These are phyloP conservation scores for Hymenoscyphus repandus DNA, from an alignment of 2,329 filamentous ascomycete genomes.

Conservation along the genomic window DNA sequence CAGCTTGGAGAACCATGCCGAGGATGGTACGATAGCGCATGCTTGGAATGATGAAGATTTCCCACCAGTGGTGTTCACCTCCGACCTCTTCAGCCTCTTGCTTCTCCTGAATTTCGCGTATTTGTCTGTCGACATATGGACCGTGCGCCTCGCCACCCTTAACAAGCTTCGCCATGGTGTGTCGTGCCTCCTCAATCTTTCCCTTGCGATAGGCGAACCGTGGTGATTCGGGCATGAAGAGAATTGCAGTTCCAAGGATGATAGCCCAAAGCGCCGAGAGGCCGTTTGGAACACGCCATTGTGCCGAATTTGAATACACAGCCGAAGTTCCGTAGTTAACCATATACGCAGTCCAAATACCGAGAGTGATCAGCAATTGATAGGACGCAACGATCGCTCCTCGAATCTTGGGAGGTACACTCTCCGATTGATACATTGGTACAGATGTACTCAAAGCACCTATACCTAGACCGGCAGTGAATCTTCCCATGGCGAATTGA, in stretches of 20 bases:
- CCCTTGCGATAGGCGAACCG: conserved; percentile 46
- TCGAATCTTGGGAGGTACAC: conserved; percentile 57
- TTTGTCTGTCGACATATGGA: conserved; percentile 40
- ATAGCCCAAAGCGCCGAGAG: conserved; percentile 52
- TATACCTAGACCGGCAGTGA: conserved; percentile 62
- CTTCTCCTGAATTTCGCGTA: conserved; percentile 47
- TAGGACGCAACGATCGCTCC: conserved; percentile 60
- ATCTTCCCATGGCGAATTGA: conserved; percentile 59
- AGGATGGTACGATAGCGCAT: conserved; percentile 61
- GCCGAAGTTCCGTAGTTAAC: conserved; percentile 57
- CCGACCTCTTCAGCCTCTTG: conserved; percentile 42
- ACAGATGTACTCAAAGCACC: conserved; percentile 59
- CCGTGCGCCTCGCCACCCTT: conserved; percentile 36
- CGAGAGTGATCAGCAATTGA: conserved; percentile 65
- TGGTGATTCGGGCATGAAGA: conserved; percentile 51
- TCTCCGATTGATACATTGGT: conserved; percentile 66
- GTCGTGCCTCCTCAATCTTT: conserved; percentile 42
- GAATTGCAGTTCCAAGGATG: conserved; percentile 44
- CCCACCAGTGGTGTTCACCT: conserved; percentile 36
- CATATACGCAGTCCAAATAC: conserved; percentile 55
- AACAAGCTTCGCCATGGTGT: conserved; percentile 41
- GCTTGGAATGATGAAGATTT: conserved; percentile 62
- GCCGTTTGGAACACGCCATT: conserved; percentile 59
- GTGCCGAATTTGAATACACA: conserved; percentile 37
- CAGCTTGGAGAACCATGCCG: conserved; percentile 57